A percentile compares a stretch with the other conserved stretches of the same genome.
These are phyloP conservation scores for Xerocomellus intermedius DNA, from an alignment of 768 basidiomycete species.

Conservation along the genomic window DNA sequence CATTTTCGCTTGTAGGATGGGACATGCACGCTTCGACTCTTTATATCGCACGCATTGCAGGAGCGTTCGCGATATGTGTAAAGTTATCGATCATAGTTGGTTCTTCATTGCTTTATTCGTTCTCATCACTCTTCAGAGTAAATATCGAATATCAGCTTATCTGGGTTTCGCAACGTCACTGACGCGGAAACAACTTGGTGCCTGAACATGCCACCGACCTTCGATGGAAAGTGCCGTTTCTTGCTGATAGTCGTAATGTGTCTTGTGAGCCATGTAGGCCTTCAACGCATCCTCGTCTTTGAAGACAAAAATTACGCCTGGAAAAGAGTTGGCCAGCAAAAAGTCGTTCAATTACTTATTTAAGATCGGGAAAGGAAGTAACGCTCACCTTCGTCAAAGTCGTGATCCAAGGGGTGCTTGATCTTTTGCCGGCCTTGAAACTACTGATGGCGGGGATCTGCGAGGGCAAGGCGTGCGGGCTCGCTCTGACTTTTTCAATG, in stretches of 20 bases:
- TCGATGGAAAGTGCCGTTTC: slow-evolving; percentile 11
- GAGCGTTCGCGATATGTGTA: slow-evolving; percentile 1
- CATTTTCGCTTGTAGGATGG: neutral
- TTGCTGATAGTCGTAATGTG: slow-evolving; percentile 10
- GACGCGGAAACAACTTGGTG: neutral
- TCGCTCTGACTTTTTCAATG: too few relatives aligned
- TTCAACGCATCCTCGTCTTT: slow-evolving; percentile 15
- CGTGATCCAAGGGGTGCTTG: slow-evolving; percentile 19
- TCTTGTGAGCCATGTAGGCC: slow-evolving; percentile 13
- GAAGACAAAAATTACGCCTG: slow-evolving; percentile 26
- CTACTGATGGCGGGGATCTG: slow-evolving; percentile 19
- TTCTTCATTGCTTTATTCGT: neutral
- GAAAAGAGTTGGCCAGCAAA: neutral
- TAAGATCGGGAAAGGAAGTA: neutral
- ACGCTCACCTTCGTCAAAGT: slow-evolving; percentile 23
- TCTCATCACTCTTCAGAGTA: slow-evolving; percentile 9
- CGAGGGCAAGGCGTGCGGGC: slow-evolving; percentile 10
- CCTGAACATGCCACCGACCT: slow-evolving; percentile 13
- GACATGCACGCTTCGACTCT: neutral
- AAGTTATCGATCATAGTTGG: neutral
- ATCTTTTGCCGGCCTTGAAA: slow-evolving; percentile 14
- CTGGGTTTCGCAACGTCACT: slow-evolving; percentile 4
- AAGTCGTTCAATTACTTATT: too few relatives aligned
- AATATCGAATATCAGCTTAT: slow-evolving; percentile 25
- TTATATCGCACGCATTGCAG: neutral